Base-by-base conservation (phyloP, 208 protist genomes). In the Tetramitus jugosus region DNA sequence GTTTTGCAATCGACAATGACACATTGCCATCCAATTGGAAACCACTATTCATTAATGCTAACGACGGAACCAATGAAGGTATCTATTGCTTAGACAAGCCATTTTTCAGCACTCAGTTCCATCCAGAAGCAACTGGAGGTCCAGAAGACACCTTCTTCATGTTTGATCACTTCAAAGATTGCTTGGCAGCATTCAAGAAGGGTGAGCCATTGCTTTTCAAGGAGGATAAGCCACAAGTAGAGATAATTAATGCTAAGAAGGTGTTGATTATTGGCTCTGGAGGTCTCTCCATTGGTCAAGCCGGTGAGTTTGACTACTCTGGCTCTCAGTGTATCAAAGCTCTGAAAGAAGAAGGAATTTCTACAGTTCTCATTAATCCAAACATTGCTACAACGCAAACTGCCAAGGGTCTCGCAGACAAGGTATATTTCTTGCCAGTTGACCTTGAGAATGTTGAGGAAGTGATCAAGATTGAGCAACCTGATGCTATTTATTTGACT, bases 311-410 rank as follows among this genome's bases (percentile, higher is more conserved):
- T 82, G 97, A 99, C 89, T 99, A 99, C 90, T 96, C 91, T 71
- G 96, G 96, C 62, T 98, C 94, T 33, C 93, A 95, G 81, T 95
- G 93, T 78, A 97, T 99, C 80, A 99, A 99, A 83, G 95, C 95
- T 1, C 86, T 99, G 13, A 96, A 98, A 83, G 95, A 99, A 87
- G 94, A 98, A 86, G 90, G 91, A 76, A 91, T 99, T 35, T 80
- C 95, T 78, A 97, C 94, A 67, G 89, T 99, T 40, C 85, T 99
- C 33, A 95, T 99, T 85, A 99, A 99, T 87, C 96, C 97, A n/a
- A 99, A 99, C 84, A 98, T 99, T 82, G 97, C 96, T 31, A 99
- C 96, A 10, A 94, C 98, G 52, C 96, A 99, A 87, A 99, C 96
- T 23, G 89, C 91, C 67, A 87, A 94, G 77, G 95, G 95, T 81